A percentile compares a stretch with the other conserved stretches of the same genome.
phyloP scores from a whole-genome alignment of 2,329 filamentous ascomycete genomes.

The Karstenula rhodostoma region DNA sequence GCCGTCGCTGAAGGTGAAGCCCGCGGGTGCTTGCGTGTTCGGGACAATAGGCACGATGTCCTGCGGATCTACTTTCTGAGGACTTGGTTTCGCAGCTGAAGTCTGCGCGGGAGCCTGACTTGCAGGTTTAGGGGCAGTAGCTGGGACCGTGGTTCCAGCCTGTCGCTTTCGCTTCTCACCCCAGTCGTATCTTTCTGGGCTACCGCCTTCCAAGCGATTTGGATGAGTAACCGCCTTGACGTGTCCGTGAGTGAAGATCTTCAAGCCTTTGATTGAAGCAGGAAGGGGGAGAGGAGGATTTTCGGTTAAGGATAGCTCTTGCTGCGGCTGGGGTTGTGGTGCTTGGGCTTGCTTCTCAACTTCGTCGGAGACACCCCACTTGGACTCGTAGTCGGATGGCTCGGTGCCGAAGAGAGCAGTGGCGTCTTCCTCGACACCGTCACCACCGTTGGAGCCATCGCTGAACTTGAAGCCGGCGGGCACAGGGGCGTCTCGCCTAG shows the following conservation, averaged over 20 bases:
- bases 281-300: background rate
- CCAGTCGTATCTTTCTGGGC: background rate
- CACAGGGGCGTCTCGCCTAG: background rate
- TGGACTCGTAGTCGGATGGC: constrained; percentile 14
- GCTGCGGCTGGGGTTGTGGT: background rate
- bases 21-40: background rate
- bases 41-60: background rate
- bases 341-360: background rate
- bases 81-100: background rate
- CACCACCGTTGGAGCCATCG: constrained; percentile 14
- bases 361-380: constrained; percentile 9
- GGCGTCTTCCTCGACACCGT: constrained; percentile 14
- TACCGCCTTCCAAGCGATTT: background rate
- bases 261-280: background rate
- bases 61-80: background rate
- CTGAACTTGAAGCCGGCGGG: background rate
- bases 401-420: constrained; percentile 18
- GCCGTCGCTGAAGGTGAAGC: constrained; percentile 6
- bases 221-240: background rate
- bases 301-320: background rate
- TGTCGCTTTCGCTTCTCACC: background rate
- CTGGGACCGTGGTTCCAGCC: background rate
- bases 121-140: background rate
- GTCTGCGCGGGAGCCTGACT: background rate
- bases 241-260: background rate